Evolutionary conservation across 2,329 filamentous ascomycete genomes (phyloP).

Genomic region (Colletotrichum liriopes): DNA sequence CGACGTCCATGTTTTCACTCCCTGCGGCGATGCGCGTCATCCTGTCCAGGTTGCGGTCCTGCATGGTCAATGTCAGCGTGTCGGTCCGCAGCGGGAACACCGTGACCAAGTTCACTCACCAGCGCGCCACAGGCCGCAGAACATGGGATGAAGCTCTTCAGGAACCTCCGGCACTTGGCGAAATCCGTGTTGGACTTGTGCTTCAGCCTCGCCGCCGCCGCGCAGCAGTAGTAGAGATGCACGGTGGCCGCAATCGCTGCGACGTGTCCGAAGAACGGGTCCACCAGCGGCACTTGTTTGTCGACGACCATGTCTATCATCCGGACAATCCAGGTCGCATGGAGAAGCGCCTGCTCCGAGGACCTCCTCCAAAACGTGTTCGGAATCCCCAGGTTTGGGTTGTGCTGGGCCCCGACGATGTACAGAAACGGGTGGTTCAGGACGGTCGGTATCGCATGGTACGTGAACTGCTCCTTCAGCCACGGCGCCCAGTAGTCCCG

Average conservation of each 20-base stretch:
- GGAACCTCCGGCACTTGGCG: constrained; percentile 64
- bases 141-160: constrained; percentile 63
- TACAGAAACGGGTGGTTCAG: constrained; percentile 70
- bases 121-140: constrained; percentile 63
- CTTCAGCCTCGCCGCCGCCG: constrained; percentile 63
- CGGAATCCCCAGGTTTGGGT: constrained; percentile 65
- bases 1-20: constrained; percentile 62
- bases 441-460: constrained; percentile 66
- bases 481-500: constrained; percentile 67
- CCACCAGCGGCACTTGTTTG: constrained; percentile 63
- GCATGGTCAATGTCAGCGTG: not conserved
- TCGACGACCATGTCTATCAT: constrained; percentile 69
- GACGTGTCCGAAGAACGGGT: constrained; percentile 67
- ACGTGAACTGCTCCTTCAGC: constrained; percentile 68
- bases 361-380: constrained; percentile 70
- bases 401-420: constrained; percentile 67
- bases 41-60: constrained; percentile 64
- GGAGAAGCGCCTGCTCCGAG: constrained; percentile 65
- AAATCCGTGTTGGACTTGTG: constrained; percentile 68
- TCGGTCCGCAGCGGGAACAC: not conserved
- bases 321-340: constrained; percentile 68
- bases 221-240: constrained; percentile 68
- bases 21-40: constrained; percentile 66
- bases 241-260: constrained; percentile 68
- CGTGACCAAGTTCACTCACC: constrained; percentile 51